Base-by-base conservation (phyloP, 2,329 filamentous ascomycete genomes). In the Blastomyces gilchristii region DNA sequence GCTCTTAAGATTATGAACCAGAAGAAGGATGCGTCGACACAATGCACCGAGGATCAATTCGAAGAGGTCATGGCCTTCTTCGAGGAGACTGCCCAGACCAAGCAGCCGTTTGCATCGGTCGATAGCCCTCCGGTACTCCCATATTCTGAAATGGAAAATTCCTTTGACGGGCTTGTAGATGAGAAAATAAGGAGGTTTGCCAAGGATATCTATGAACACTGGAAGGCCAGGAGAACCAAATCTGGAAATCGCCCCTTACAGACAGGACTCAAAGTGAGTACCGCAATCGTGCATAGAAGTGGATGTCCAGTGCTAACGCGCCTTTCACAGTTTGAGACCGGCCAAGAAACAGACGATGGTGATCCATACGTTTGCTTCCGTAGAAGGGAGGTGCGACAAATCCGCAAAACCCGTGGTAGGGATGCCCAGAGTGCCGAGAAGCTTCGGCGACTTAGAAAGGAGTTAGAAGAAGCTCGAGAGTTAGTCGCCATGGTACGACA, bases 291-390 rank as follows among this genome's bases (percentile, higher is more conserved):
- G 18, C n/a, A 43, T 43, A 43, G 28, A 8, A 16, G 18, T 14
- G 53, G n/a, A 41, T 28, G 41, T 49, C 22, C 47, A 34, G 59
- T 56, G 41, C 43, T 63, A 57, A 63, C 59, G 31, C 67, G 47
- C 49, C 8, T 14, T 49, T 50, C 58, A 62, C 71, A 81, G 79
- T 94, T 96, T 68, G 94, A 99, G 79, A 95, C 87, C 57, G 91
- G 94, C 67, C 89, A 91, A 73, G 93, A 97, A 68, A 95, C 88
- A 65, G 94, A 99, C 75, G 94, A 99, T 73, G 86, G 90, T 70
- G 94, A 99, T 77, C 94, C 94, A 58, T 99, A 96, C 78, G 92
- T 99, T 71, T 99, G 94, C 78, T 99, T 99, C 84, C 86, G 94
- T 73, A 87, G 94, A 69, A 89, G 94, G 67, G 94, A 99, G 77